A percentile compares a stretch with the other conserved stretches of the same genome.
Conservation (phyloP, 371 early-diverging fungal genomes). For the Nematocida parisii region DNA sequence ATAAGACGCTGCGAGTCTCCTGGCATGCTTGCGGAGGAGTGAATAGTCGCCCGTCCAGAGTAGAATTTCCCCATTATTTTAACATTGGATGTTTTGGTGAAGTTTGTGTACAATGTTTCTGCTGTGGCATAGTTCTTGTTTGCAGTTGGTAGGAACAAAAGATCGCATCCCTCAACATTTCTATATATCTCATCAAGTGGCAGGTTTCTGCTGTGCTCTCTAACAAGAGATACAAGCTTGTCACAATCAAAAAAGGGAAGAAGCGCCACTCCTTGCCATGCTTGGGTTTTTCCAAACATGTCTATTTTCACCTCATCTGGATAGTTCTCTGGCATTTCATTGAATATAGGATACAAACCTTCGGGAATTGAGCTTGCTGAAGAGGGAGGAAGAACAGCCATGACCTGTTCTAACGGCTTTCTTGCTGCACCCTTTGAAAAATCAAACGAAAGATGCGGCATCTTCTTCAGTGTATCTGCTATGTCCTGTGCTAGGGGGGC, state of each 20-base stretch:
- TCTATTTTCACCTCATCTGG: slow-evolving; percentile 84
- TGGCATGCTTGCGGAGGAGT: slow-evolving; percentile 18
- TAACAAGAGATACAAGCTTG: slow-evolving; percentile 44
- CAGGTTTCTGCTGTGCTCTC: slow-evolving; percentile 27
- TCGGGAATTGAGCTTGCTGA: slow-evolving; percentile 70
- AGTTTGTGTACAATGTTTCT: slow-evolving; percentile 55
- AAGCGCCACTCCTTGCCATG: slow-evolving; percentile 80
- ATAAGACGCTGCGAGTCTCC: slow-evolving; percentile 2
- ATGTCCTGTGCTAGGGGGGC: slow-evolving; percentile 90
- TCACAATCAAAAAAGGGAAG: slow-evolving; percentile 67
- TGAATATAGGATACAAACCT: slow-evolving; percentile 78
- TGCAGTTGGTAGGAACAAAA: slow-evolving; percentile 44
- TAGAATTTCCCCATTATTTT: slow-evolving; percentile 19
- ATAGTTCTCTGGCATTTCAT: slow-evolving; percentile 81
- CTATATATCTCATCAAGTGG: slow-evolving; percentile 51
- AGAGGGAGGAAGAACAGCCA: slow-evolving; percentile 90
- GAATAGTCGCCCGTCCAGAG: slow-evolving; percentile 10
- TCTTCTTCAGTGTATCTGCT: slow-evolving; percentile 58
- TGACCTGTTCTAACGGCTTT: slow-evolving; percentile 88
- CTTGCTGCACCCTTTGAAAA: slow-evolving; percentile 74
- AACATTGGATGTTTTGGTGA: slow-evolving; percentile 18
- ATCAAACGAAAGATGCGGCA: slow-evolving; percentile 73
- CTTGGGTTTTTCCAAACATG: slow-evolving; percentile 89
- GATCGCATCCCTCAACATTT: slow-evolving; percentile 56
- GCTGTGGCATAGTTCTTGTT: slow-evolving; percentile 28